phyloP scores from a whole-genome alignment of 805 yeast species.

The baker's yeast (Saccharomyces cerevisiae) region DNA sequence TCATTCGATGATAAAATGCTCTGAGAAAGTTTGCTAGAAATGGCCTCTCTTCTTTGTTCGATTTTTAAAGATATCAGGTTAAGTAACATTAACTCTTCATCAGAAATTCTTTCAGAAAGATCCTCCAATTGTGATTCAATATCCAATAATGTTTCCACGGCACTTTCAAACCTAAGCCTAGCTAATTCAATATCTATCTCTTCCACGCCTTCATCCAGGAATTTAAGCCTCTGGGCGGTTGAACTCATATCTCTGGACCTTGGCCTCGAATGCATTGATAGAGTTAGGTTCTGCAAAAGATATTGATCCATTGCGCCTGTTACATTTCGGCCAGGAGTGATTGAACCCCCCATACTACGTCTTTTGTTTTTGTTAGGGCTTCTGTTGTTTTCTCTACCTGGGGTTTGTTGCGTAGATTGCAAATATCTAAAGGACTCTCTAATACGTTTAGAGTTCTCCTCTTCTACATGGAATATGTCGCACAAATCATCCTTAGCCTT shows the following conservation, averaged over 20 bases:
- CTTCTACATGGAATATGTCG: constrained; percentile 46
- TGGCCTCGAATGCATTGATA: constrained; percentile 54
- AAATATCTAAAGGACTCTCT: constrained; percentile 39
- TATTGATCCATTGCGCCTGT: constrained; percentile 22
- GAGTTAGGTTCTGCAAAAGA: constrained; percentile 49
- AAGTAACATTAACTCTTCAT: constrained; percentile 27
- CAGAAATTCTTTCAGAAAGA: constrained; percentile 7
- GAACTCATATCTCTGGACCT: constrained; percentile 41
- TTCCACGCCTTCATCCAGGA: constrained; percentile 54
- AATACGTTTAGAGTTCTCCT: constrained; percentile 35
- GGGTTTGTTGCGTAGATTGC: constrained; percentile 30
- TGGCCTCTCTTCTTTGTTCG: constrained; percentile 25
- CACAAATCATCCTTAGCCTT: constrained; percentile 55
- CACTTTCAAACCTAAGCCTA: constrained; percentile 44
- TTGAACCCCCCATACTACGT: constrained; percentile 15
- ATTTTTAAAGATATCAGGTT: constrained; percentile 31
- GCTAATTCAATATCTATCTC: constrained; percentile 63
- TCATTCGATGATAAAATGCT: constrained; percentile 27
- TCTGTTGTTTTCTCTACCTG: constrained; percentile 22
- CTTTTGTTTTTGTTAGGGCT: constrained; percentile 32
- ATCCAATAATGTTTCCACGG: constrained; percentile 30
- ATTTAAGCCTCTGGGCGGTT: constrained; percentile 39
- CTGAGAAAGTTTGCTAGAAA: constrained; percentile 31
- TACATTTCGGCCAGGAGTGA: constrained; percentile 14
- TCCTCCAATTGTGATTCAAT: constrained; percentile 28